Evolutionary conservation across 495 filamentous ascomycete species (phyloP).

Genomic region (Annulohypoxylon maeteangense): DNA sequence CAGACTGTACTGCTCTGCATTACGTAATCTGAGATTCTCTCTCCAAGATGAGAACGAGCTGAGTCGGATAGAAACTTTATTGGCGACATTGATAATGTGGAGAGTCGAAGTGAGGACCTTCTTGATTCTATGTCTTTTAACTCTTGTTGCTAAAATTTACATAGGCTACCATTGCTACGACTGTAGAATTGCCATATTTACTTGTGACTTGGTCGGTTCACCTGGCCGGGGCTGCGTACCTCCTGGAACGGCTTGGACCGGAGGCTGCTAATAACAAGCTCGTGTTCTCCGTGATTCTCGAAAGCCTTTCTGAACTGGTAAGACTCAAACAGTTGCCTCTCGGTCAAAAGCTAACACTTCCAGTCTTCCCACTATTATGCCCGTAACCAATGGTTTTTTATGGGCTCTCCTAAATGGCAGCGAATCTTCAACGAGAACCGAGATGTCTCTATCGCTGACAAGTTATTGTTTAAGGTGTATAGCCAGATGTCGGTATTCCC

Average conservation of each 20-base stretch:
- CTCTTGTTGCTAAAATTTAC: background rate
- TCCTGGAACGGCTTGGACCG: slow-evolving; percentile 6
- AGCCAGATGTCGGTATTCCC: slow-evolving; percentile 12
- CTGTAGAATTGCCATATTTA: slow-evolving; percentile 1
- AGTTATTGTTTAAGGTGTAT: background rate
- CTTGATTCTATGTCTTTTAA: too few relatives aligned
- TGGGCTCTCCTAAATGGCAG: slow-evolving; percentile 9
- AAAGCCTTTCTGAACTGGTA: slow-evolving; percentile 13
- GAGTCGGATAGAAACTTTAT: slow-evolving; percentile 4
- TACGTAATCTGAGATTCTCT: background rate
- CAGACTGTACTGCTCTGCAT: slow-evolving; percentile 7
- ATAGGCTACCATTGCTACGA: slow-evolving; percentile 17
- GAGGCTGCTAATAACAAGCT: slow-evolving; percentile 5
- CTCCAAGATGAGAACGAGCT: slow-evolving; percentile 16
- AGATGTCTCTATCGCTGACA: background rate
- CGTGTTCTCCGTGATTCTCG: slow-evolving; percentile 4
- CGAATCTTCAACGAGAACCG: background rate
- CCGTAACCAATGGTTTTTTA: slow-evolving; percentile 12
- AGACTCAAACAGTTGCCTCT: background rate
- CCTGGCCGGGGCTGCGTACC: slow-evolving; percentile 1
- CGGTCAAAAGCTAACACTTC: background rate
- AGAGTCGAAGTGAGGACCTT: slow-evolving; percentile 10
- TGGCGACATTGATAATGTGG: slow-evolving; percentile 19
- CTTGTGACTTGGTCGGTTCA: slow-evolving; percentile 18
- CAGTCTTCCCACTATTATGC: slow-evolving; percentile 22